phyloP scores from a whole-genome alignment of 2,329 filamentous ascomycete species.

The Gaeumannomyces sp. region DNA sequence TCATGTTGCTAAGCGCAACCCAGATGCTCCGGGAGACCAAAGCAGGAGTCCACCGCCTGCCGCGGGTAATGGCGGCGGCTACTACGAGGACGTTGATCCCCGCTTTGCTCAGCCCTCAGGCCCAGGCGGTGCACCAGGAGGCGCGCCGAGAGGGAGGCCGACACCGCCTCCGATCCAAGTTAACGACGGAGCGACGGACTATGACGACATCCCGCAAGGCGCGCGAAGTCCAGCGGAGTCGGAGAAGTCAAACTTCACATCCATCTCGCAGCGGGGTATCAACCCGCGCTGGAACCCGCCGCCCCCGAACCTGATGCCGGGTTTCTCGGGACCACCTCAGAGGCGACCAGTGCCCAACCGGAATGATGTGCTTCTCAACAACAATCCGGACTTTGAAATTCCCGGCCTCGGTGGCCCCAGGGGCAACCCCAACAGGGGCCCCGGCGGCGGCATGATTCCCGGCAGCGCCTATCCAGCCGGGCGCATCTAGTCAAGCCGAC shows the following conservation, averaged over 20 bases:
- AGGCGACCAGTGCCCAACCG: slow-evolving; percentile 46
- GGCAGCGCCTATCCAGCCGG: slow-evolving; percentile 45
- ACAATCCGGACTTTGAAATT: slow-evolving; percentile 81
- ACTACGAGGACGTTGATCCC: slow-evolving; percentile 92
- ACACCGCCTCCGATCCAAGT: slow-evolving; percentile 3
- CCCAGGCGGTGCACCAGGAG: slow-evolving; percentile 24
- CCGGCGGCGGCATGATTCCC: slow-evolving; percentile 41
- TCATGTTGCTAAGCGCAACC: slow-evolving; percentile 18
- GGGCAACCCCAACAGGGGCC: slow-evolving; percentile 17
- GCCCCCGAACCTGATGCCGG: slow-evolving; percentile 36
- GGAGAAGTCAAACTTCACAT: slow-evolving; percentile 82
- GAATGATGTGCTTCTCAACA: slow-evolving; percentile 68
- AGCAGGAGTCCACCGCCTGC: background rate
- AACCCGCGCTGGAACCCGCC: slow-evolving; percentile 79
- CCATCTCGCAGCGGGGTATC: slow-evolving; percentile 78
- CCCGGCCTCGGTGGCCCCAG: slow-evolving; percentile 31
- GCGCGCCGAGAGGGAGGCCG: slow-evolving; percentile 15
- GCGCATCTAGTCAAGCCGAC: slow-evolving; percentile 1
- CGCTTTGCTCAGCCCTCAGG: slow-evolving; percentile 56
- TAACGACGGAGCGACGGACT: slow-evolving; percentile 16
- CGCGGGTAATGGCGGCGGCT: slow-evolving; percentile 32
- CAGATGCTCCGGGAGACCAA: background rate
- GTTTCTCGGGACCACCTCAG: slow-evolving; percentile 27
- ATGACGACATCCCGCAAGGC: slow-evolving; percentile 33
- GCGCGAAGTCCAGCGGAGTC: slow-evolving; percentile 68